These are phyloP conservation scores for Saccharomyces hybrid DNA, from an alignment of 1,139 yeast species.

Conservation along the genomic window DNA sequence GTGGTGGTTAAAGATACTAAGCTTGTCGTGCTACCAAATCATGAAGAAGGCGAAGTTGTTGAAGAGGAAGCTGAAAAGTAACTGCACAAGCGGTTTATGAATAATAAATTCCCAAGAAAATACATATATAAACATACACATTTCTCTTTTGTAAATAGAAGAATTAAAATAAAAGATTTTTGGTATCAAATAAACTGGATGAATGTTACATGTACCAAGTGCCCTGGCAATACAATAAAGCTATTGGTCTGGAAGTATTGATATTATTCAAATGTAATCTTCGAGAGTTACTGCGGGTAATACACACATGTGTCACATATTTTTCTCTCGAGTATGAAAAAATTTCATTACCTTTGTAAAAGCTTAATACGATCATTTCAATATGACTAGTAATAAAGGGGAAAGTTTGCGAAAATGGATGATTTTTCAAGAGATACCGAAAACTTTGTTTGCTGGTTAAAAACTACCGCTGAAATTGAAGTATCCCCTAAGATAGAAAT, in stretches of 20 bases:
- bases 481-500: conserved; percentile 52
- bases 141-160: too few species aligned
- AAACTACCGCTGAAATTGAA: conserved; percentile 24
- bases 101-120: too few species aligned
- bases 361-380: conserved; percentile 33
- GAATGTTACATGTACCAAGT: background rate
- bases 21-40: conserved; percentile 28
- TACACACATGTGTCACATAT: background rate
- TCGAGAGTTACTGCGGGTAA: background rate
- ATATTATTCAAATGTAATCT: background rate
- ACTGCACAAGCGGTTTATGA: background rate
- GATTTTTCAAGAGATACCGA: conserved; percentile 34
- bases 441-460: conserved; percentile 49
- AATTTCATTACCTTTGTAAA: conserved; percentile 80
- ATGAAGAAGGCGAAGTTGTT: conserved; percentile 21
- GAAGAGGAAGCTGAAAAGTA: conserved; percentile 20
- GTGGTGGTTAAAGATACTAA: conserved; percentile 26
- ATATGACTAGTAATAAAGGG: too few species aligned
- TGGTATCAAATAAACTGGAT: background rate
- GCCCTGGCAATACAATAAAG: background rate
- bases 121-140: too few species aligned
- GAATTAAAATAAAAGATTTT: background rate
- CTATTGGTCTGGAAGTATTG: background rate
- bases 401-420: background rate
- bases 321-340: background rate